A percentile compares a stretch with the other conserved stretches of the same genome.
Conservation (phyloP, 1,284 basidiomycete species). For the Thecaphora thlaspeos region DNA sequence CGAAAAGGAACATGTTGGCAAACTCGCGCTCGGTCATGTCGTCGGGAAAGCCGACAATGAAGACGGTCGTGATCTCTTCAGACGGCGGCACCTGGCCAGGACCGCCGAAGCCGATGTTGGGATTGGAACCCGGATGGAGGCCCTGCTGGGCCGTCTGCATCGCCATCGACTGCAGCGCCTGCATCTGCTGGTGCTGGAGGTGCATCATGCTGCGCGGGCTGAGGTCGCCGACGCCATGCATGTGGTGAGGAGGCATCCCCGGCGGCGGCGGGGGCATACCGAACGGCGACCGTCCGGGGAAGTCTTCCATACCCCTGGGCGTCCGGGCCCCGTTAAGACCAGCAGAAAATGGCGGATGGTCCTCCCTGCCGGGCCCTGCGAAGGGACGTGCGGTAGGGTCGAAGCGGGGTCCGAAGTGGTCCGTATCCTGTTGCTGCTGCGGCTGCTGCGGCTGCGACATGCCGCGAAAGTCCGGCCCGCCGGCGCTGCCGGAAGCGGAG, state of each 20-base stretch:
- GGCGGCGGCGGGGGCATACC: too few species aligned
- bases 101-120: constrained; percentile 13
- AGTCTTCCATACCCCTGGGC: constrained; percentile 18
- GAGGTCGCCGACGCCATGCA: constrained; percentile 33
- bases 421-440: constrained; percentile 10
- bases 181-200: constrained; percentile 45
- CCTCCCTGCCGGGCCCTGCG: not conserved
- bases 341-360: not conserved
- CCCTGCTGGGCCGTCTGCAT: constrained; percentile 33
- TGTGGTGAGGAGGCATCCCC: too few species aligned
- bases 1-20: constrained; percentile 98
- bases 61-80: constrained; percentile 96
- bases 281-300: constrained; percentile 12
- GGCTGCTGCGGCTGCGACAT: constrained; percentile 16
- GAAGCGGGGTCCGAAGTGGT: constrained; percentile 23
- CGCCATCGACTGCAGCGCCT: constrained; percentile 22
- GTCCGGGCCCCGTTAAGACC: not conserved
- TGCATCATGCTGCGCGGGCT: constrained; percentile 49
- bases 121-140: constrained; percentile 12
- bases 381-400: not conserved
- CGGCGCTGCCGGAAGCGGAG: constrained; percentile 20
- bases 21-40: constrained; percentile 99
- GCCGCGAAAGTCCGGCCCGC: constrained; percentile 12
- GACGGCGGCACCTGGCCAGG: constrained; percentile 4
- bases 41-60: constrained; percentile 97